Evolutionary conservation across 2,329 filamentous ascomycete genomes (phyloP).

Genomic region (Massarina eburnea): DNA sequence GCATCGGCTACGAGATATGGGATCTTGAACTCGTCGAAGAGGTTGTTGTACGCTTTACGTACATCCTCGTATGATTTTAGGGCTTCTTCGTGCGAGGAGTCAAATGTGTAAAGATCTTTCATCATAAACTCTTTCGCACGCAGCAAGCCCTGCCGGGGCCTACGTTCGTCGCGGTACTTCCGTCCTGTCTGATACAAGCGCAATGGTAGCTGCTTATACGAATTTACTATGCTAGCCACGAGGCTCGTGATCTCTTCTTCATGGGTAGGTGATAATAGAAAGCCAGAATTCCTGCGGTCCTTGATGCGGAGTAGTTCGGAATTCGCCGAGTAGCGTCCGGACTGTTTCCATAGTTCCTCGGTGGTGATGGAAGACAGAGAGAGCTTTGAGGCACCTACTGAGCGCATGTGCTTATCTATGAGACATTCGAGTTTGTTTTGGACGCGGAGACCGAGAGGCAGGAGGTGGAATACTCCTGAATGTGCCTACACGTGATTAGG

Average conservation of each 20-base stretch:
- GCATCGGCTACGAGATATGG: conserved; percentile 85
- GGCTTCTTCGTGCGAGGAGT: conserved; percentile 67
- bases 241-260: conserved; percentile 93
- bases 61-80: conserved; percentile 79
- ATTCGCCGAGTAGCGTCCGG: conserved; percentile 74
- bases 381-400: conserved; percentile 77
- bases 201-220: conserved; percentile 83
- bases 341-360: conserved; percentile 78
- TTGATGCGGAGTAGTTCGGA: conserved; percentile 82
- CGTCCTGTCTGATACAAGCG: conserved; percentile 89
- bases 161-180: conserved; percentile 91
- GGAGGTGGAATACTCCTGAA: conserved; percentile 86
- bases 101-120: conserved; percentile 98
- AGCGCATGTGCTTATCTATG: conserved; percentile 86
- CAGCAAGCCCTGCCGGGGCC: conserved; percentile 84
- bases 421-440: conserved; percentile 84
- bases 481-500: conserved; percentile 62
- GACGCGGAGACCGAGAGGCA: conserved; percentile 83
- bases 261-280: conserved; percentile 87
- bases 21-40: conserved; percentile 82
- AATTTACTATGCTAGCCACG: conserved; percentile 71
- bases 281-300: conserved; percentile 74
- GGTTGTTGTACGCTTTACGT: conserved; percentile 68
- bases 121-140: conserved; percentile 91
- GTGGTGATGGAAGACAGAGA: conserved; percentile 84